A percentile compares a stretch with the other conserved stretches of the same genome.
phyloP scores from a whole-genome alignment of 805 yeast genomes.

The Kodamaea restingae region DNA sequence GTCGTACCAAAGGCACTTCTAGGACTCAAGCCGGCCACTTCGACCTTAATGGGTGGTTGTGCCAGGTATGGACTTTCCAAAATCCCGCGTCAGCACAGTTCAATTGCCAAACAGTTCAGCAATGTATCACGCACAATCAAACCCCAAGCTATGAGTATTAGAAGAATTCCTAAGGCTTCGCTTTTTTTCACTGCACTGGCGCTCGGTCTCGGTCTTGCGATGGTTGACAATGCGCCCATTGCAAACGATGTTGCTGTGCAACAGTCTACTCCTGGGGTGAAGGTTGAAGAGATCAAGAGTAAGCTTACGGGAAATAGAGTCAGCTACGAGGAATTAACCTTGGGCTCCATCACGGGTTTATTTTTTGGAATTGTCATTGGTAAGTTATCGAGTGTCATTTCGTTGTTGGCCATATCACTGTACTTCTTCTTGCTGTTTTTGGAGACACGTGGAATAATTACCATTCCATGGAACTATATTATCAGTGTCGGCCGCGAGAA shows the following conservation, averaged over 20 bases:
- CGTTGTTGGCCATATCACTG: constrained; percentile 43
- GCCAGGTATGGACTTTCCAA: neutral
- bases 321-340: constrained; percentile 57
- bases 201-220: neutral
- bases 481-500: constrained; percentile 28
- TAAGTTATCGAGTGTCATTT: constrained; percentile 52
- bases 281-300: neutral
- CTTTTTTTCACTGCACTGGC: neutral
- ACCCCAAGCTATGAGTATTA: too few relatives aligned
- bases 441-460: constrained; percentile 49
- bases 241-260: constrained; percentile 12
- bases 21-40: neutral
- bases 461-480: constrained; percentile 41
- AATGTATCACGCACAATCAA: too few relatives aligned
- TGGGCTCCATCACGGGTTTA: constrained; percentile 62
- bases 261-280: neutral
- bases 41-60: neutral
- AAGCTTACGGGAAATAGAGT: constrained; percentile 40
- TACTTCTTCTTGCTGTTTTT: constrained; percentile 48
- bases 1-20: neutral
- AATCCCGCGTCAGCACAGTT: too few relatives aligned
- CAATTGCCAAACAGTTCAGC: too few relatives aligned
- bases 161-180: neutral
- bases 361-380: constrained; percentile 59
- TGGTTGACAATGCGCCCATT: constrained; percentile 2